Percentiles rank a stretch among this genome's conserved stretches.
phyloP scores from a whole-genome alignment of 2,329 filamentous ascomycete genomes.

The Cladosporium oxysporum region DNA sequence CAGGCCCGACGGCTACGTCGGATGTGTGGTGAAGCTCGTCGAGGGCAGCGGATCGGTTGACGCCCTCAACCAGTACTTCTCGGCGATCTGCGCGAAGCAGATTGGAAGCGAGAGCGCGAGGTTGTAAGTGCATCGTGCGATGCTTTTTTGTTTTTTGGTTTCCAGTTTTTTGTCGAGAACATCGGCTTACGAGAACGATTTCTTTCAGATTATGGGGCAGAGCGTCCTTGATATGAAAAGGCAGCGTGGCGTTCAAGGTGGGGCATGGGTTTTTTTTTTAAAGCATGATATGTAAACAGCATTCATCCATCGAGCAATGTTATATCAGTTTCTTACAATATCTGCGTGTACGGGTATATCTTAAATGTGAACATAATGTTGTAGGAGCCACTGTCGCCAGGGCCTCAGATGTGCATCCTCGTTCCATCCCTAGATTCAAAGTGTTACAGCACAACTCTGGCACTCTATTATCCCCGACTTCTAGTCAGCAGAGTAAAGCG shows the following conservation, averaged over 20 bases:
- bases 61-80: constrained; percentile 82
- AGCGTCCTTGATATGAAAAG: not conserved
- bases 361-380: not conserved
- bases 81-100: constrained; percentile 67
- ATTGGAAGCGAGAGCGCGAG: constrained; percentile 28
- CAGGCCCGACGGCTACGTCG: constrained; percentile 84
- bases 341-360: not conserved
- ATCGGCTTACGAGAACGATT: constrained; percentile 7
- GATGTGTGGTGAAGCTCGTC: constrained; percentile 69
- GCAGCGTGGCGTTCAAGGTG: constrained; percentile 2
- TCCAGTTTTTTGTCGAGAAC: not conserved
- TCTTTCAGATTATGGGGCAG: constrained; percentile 2
- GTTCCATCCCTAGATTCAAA: not conserved
- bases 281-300: not conserved
- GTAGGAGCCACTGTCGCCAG: not conserved
- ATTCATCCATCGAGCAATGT: not conserved
- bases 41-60: constrained; percentile 79
- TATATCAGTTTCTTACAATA: not conserved
- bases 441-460: not conserved
- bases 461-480: constrained; percentile 12
- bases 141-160: not conserved
- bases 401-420: not conserved
- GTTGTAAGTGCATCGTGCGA: constrained; percentile 16
- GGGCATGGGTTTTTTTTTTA: not conserved
- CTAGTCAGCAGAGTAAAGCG: constrained; percentile 17